Evolutionary conservation across 2,329 filamentous ascomycete species (phyloP), one percentile per base, ranked within the genome.

Genomic region (Nothophaeocryptopus gaeumannii): DNA sequence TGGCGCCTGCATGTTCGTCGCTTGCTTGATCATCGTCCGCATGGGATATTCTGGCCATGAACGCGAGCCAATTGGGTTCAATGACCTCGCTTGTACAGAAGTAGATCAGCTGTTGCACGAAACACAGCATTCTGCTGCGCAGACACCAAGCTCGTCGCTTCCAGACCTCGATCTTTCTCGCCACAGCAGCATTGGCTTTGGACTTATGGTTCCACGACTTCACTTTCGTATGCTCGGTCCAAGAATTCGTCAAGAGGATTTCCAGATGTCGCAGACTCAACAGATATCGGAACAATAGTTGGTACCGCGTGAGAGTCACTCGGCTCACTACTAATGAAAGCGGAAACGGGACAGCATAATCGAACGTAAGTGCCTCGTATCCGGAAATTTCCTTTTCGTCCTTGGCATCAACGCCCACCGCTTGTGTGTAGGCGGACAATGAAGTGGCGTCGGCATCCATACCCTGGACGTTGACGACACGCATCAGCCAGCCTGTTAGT

Each of bases 81-180:
- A 99, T 95, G 46, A 99, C 93, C 70, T 99, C 93, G 1, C 89
- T 84, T 0, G 93, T 97, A 72, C 90, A 97, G 68, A 96, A 99
- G 70, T 97, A 99, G 5, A 96, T 80, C 33, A 97, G 77, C 68
- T 99, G 93, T 70, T 99, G 93, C 2, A 97, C 89, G 65, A 97
- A 99, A 8, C 96, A 89, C 8, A 97, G 78, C 93, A 99, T 99
- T 40, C 93, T 83, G 2, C 91, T 89, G 31, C 93, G 82, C 50
- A 99, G 73, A 2, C 89, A 96, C 85, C 89, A 97, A 0, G 92
- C 89, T 29, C 89, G 81, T 35, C 91, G 82, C 69, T 99, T 99
- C 90, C 91, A 97, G 47, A 87, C 80, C 70, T 96, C 92, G 10
- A 97, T 79, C 29, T 81, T 80, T 39, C 79, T 39, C 31, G 47